Conservation (phyloP, 139 green algal species). For the Haematococcus lacustris region DNA sequence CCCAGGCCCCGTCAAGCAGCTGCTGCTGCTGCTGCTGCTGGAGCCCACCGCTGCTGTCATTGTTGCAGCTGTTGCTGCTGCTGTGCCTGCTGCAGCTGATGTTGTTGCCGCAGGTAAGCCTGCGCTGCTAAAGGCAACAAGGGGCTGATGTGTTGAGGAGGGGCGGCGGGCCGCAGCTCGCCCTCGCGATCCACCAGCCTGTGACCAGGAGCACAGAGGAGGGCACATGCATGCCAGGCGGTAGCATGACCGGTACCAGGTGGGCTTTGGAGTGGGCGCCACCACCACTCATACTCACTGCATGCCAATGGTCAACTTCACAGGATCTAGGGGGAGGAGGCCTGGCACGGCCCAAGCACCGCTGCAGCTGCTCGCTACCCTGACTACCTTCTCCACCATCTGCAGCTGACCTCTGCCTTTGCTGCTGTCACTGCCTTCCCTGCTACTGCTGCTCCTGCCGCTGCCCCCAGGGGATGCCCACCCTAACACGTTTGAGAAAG, state of each 20-base stretch:
- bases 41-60: not conserved
- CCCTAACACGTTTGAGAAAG: no score
- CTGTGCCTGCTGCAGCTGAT: not conserved
- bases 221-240: not conserved
- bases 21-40: no score
- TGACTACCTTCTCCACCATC: not conserved
- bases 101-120: conserved; percentile 22
- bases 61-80: not conserved
- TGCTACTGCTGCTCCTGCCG: not conserved
- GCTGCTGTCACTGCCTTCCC: not conserved
- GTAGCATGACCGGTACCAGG: conserved; percentile 2
- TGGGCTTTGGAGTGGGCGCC: not conserved
- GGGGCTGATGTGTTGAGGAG: conserved; percentile 7
- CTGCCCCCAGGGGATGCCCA: no score
- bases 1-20: no score
- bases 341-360: not conserved
- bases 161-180: conserved; percentile 68
- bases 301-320: not conserved
- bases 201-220: not conserved
- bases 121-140: conserved; percentile 38
- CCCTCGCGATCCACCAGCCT: conserved; percentile 80
- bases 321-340: not conserved
- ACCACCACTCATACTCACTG: not conserved
- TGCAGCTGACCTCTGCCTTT: not conserved
- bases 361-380: not conserved